Base-by-base conservation (phyloP, 345 rosid genomes). In the Punica granatum region DNA sequence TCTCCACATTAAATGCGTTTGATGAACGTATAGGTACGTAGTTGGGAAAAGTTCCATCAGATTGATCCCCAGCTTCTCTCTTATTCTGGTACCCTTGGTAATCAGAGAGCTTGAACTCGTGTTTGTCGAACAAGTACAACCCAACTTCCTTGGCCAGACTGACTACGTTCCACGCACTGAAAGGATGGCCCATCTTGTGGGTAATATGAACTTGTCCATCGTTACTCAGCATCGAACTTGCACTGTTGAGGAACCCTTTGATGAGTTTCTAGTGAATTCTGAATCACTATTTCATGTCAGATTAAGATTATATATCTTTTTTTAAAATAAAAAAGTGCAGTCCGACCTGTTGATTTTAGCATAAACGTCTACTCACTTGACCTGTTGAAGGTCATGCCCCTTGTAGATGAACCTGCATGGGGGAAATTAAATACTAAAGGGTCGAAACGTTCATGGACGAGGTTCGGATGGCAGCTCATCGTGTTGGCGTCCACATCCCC, bases 161-260 rank as follows among this genome's bases (percentile, higher is more conserved):
- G n/a, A n/a, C n/a, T n/a, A n/a, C n/a, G n/a, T n/a, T n/a, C 96
- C 87, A 88, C n/a, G 16, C 32, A 6, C 39, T 39, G 56, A 75
- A 90, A 41, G 88, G 90, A 63, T 77, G 42, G 21, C 69, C 67
- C 0, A 80, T 79, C 67, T 80, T 82, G 63, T 84, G 92, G 28
- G 85, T 70, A 39, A 78, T 74, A 56, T 85, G 91, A 34, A 84
- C 75, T 69, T 87, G 81, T 4, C 96, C 89, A 26, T 74, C 61
- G 19, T 60, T 69, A 15, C 65, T 28, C 63, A 87, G 56, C 78
- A 85, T 62, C 60, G 60, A 36, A 49, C 67, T 67, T 6, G 90
- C 87, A 69, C 68, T 89, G 41, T 39, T 69, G 46, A 85, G 63
- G 68, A 85, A 89, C 0, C 83, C 85, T 67, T 66, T 72, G 60